These are phyloP conservation scores for Reutealis trisperma DNA, from an alignment of 345 rosid genomes.

Conservation along the genomic window DNA sequence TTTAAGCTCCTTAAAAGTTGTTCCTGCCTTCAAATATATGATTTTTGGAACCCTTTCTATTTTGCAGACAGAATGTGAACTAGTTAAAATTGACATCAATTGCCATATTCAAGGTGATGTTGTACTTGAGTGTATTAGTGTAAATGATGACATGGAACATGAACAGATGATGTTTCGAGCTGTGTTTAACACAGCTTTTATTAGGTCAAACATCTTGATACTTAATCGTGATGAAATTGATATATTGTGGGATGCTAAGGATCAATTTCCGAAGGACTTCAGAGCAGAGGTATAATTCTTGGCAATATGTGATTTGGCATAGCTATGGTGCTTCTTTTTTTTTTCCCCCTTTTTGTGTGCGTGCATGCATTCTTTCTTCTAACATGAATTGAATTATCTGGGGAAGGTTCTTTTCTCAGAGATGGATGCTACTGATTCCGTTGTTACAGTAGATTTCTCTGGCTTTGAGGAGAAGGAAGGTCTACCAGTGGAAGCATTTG, in stretches of 20 bases:
- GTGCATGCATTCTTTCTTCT: conserved; percentile 14
- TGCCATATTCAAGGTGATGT: conserved; percentile 90
- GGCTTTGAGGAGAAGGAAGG: conserved; percentile 81
- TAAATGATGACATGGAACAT: conserved; percentile 68
- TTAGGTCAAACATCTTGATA: conserved; percentile 92
- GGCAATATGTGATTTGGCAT: conserved; percentile 17
- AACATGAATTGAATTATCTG: conserved; percentile 31
- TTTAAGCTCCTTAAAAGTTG: neutral
- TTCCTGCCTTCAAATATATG: neutral
- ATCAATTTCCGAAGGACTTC: conserved; percentile 80
- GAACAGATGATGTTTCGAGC: conserved; percentile 82
- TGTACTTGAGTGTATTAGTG: conserved; percentile 83
- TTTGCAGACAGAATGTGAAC: conserved; percentile 79
- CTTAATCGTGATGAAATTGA: conserved; percentile 91
- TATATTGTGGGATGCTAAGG: conserved; percentile 77
- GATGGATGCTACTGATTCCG: conserved; percentile 77
- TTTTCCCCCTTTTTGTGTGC: neutral
- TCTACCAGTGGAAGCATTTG: conserved; percentile 86
- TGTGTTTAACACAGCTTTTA: conserved; percentile 92
- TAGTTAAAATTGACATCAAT: conserved; percentile 85
- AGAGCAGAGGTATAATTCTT: conserved; percentile 76
- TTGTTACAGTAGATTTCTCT: conserved; percentile 58
- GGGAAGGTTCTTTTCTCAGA: conserved; percentile 93
- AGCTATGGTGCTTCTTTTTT: conserved; percentile 4
- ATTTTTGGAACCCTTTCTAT: conserved; percentile 15